Evolutionary conservation across 306 rosid species (phyloP).

Genomic region (Pueraria montana): DNA sequence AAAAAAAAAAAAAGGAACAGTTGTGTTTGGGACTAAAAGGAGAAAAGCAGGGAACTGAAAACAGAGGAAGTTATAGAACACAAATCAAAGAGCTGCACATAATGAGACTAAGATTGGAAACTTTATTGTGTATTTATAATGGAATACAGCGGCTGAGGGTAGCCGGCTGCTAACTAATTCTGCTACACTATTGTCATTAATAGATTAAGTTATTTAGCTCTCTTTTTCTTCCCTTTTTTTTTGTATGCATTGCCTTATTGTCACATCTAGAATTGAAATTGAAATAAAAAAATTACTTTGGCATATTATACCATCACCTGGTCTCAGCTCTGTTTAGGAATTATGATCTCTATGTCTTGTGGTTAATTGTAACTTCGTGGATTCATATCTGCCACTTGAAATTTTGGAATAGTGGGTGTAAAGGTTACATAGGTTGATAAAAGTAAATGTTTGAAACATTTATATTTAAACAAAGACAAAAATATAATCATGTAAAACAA

Average conservation of each 20-base stretch:
- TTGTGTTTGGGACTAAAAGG: neutral
- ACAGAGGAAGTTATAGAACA: conserved; percentile 26
- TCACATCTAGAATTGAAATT: neutral
- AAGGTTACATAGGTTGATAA: neutral
- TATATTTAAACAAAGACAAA: neutral
- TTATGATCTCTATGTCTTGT: neutral
- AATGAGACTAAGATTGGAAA: conserved; percentile 29
- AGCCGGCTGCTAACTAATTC: neutral
- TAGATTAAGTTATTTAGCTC: neutral
- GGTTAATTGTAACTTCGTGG: neutral
- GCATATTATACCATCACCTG: neutral
- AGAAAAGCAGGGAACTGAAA: neutral
- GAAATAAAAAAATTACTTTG: neutral
- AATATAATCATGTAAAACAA: neutral
- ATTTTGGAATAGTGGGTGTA: neutral
- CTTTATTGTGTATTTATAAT: conserved; percentile 50
- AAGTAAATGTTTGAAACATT: neutral
- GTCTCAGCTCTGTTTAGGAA: neutral
- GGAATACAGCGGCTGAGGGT: neutral
- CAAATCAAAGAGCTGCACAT: conserved; percentile 35
- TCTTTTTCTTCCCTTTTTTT: neutral
- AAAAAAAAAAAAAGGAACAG: neutral
- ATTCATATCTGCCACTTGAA: conserved; percentile 1
- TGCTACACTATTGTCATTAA: neutral
- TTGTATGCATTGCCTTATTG: neutral